phyloP scores from a whole-genome alignment of 768 basidiomycete species.

The Naganishia vishniacii region DNA sequence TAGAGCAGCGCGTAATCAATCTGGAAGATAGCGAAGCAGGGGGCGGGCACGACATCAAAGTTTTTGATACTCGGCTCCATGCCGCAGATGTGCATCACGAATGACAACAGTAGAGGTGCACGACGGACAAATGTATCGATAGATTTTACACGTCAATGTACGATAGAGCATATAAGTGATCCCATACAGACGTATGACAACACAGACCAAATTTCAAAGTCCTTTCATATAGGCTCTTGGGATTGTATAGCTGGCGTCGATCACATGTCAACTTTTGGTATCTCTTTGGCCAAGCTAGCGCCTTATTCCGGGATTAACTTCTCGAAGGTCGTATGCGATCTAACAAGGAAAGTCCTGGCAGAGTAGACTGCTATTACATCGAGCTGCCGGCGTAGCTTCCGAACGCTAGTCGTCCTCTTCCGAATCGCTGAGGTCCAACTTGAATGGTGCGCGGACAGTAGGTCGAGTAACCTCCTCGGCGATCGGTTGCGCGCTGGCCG shows the following conservation, averaged over 20 bases:
- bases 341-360: no score
- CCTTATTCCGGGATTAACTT: no score
- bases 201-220: no score
- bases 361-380: no score
- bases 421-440: slow-evolving; percentile 23
- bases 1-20: slow-evolving; percentile 27
- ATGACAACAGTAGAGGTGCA: slow-evolving; percentile 6
- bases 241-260: no score
- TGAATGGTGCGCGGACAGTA: slow-evolving; percentile 18
- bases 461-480: background rate
- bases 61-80: slow-evolving; percentile 6
- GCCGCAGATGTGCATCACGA: slow-evolving; percentile 15
- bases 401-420: slow-evolving; percentile 22
- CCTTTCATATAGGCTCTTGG: no score
- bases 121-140: slow-evolving; percentile 5
- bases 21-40: slow-evolving; percentile 21
- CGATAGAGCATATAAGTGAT: slow-evolving; percentile 7
- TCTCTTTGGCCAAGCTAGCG: no score
- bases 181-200: no score
- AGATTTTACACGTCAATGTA: background rate
- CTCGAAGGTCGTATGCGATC: no score
- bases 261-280: no score
- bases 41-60: slow-evolving; percentile 4
- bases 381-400: no score
- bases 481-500: background rate